Percentiles rank a stretch among this genome's conserved stretches.
phyloP scores from a whole-genome alignment of 2,329 filamentous ascomycete genomes.

The Periconia sp. region DNA sequence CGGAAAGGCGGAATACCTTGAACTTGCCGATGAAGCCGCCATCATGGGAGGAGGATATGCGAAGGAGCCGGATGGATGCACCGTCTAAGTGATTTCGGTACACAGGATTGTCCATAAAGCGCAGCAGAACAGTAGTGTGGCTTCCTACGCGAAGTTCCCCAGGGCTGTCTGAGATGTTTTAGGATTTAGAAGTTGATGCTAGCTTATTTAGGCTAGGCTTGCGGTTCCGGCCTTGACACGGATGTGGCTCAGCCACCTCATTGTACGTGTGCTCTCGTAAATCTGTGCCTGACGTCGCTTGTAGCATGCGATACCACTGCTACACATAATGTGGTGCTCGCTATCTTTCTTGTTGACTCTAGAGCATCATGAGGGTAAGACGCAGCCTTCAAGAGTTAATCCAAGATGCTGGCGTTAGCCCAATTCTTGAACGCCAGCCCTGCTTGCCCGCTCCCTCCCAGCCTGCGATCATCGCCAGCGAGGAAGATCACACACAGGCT shows the following conservation, averaged over 20 bases:
- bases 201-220: too few species aligned
- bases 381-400: slow-evolving; percentile 38
- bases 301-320: background rate
- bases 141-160: slow-evolving; percentile 1
- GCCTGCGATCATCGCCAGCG: slow-evolving; percentile 33
- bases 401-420: slow-evolving; percentile 32
- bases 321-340: background rate
- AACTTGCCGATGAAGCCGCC: slow-evolving; percentile 23
- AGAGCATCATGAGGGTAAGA: slow-evolving; percentile 33
- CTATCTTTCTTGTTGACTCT: too few species aligned
- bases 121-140: too few species aligned
- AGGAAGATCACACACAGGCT: slow-evolving; percentile 39
- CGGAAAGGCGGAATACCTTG: slow-evolving; percentile 27
- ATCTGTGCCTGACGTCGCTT: background rate
- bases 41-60: slow-evolving; percentile 18
- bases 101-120: background rate
- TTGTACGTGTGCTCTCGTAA: too few species aligned
- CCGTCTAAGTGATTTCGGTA: slow-evolving; percentile 12
- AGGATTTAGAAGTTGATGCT: too few species aligned
- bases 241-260: too few species aligned
- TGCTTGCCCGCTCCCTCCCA: slow-evolving; percentile 40
- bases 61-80: slow-evolving; percentile 30
- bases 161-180: too few species aligned
- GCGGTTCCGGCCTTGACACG: too few species aligned
- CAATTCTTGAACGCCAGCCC: slow-evolving; percentile 33